Percentiles rank a stretch among this genome's conserved stretches.
These are phyloP conservation scores for Mortierella sp. DNA, from an alignment of 371 early-diverging fungal species.

Conservation along the genomic window DNA sequence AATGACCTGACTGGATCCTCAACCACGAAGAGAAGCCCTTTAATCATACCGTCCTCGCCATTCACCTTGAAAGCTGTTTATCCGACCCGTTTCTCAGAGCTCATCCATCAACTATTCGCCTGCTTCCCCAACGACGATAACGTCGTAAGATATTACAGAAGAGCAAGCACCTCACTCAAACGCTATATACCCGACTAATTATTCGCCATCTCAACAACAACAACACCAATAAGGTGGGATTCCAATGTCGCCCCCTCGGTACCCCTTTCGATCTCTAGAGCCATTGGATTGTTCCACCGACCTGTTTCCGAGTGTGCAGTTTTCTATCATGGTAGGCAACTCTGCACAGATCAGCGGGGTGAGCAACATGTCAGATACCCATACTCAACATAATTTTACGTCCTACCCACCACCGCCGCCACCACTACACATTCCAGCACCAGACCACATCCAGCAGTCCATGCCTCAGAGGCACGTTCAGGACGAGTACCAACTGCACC, in stretches of 20 bases:
- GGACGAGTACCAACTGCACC: background rate
- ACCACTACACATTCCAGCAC: conserved; percentile 8
- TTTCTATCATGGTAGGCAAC: background rate
- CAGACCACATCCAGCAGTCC: background rate
- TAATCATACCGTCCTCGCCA: conserved; percentile 3
- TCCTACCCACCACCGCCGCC: background rate
- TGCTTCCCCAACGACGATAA: background rate
- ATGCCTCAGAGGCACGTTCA: background rate
- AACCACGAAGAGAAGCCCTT: background rate
- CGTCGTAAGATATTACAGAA: background rate
- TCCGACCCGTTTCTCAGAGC: conserved; percentile 13
- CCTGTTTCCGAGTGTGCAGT: conserved; percentile 25
- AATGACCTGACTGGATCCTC: background rate
- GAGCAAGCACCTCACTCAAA: background rate
- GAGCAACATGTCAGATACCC: background rate
- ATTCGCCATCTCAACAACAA: background rate
- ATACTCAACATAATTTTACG: background rate
- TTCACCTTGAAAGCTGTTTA: conserved; percentile 13
- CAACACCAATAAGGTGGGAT: background rate
- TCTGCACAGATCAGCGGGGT: background rate
- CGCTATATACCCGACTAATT: background rate
- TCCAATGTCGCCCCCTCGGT: background rate
- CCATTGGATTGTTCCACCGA: conserved; percentile 31
- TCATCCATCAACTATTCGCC: conserved; percentile 8
- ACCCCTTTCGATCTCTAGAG: conserved; percentile 15